Conservation (phyloP, 495 filamentous ascomycete genomes). For the Xylaria bambusicola region DNA sequence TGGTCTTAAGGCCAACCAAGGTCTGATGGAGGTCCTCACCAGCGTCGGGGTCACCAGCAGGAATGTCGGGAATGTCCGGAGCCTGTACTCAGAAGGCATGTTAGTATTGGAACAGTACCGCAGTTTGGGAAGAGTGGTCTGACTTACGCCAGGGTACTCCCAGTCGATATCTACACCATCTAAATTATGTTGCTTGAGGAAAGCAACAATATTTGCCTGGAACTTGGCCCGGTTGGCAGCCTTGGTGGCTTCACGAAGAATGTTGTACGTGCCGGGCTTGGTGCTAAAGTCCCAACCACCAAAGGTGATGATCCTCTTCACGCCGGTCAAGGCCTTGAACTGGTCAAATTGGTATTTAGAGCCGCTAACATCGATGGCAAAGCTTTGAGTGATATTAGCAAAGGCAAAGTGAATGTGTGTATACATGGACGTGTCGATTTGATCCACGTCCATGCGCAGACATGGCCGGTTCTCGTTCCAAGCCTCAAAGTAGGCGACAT, state of each 20-base stretch:
- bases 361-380: conserved; percentile 26
- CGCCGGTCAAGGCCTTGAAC: conserved; percentile 22
- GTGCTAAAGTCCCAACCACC: conserved; percentile 54
- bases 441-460: conserved; percentile 21
- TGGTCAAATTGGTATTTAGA: conserved; percentile 16
- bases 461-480: conserved; percentile 30
- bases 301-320: conserved; percentile 48
- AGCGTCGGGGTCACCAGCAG: conserved; percentile 21
- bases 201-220: conserved; percentile 36
- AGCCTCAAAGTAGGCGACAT: conserved; percentile 36
- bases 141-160: too few species aligned
- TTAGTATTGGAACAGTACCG: too few species aligned
- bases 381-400: conserved; percentile 33
- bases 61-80: conserved; percentile 33
- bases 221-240: conserved; percentile 40
- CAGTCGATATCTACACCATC: conserved; percentile 43
- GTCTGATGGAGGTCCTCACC: conserved; percentile 28
- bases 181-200: conserved; percentile 26
- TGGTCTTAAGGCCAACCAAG: conserved; percentile 18
- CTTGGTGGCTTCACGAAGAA: conserved; percentile 38
- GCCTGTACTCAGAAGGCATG: too few species aligned
- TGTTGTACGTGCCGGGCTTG: conserved; percentile 32
- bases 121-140: too few species aligned
- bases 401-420: conserved; percentile 52
- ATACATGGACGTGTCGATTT: conserved; percentile 33